Evolutionary conservation across 2,329 filamentous ascomycete genomes (phyloP).

Genomic region (Aspergillus sp.): DNA sequence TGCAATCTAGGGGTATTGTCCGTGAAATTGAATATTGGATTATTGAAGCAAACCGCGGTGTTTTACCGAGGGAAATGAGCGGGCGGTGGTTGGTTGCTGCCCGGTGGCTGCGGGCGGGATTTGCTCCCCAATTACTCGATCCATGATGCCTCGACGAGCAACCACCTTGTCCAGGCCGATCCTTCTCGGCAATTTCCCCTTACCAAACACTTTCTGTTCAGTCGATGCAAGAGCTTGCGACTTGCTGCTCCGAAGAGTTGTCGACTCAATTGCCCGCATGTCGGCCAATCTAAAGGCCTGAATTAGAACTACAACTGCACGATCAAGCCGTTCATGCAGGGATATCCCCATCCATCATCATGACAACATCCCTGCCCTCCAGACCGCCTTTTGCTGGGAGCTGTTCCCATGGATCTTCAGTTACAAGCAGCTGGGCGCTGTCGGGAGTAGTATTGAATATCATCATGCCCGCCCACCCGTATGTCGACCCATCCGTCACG

Average conservation of each 20-base stretch:
- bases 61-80: neutral
- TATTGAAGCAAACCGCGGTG: neutral
- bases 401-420: conserved; percentile 1
- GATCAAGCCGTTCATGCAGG: conserved; percentile 6
- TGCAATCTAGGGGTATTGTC: neutral
- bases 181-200: neutral
- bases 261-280: too few relatives aligned
- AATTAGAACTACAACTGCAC: neutral
- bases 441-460: neutral
- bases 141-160: neutral
- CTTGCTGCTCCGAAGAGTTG: too few relatives aligned
- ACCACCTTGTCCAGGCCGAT: neutral
- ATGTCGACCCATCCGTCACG: too few relatives aligned
- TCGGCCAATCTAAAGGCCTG: too few relatives aligned
- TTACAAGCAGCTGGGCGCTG: neutral
- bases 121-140: neutral
- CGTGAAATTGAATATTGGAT: neutral
- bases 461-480: neutral
- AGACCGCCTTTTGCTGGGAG: conserved; percentile 21
- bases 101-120: neutral
- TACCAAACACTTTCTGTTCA: neutral
- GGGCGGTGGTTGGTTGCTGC: too few relatives aligned
- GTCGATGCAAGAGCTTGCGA: too few relatives aligned
- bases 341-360: conserved; percentile 15
- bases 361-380: conserved; percentile 18